These are phyloP conservation scores for Arthroderma sp. DNA, from an alignment of 2,329 filamentous ascomycete species.

Conservation along the genomic window DNA sequence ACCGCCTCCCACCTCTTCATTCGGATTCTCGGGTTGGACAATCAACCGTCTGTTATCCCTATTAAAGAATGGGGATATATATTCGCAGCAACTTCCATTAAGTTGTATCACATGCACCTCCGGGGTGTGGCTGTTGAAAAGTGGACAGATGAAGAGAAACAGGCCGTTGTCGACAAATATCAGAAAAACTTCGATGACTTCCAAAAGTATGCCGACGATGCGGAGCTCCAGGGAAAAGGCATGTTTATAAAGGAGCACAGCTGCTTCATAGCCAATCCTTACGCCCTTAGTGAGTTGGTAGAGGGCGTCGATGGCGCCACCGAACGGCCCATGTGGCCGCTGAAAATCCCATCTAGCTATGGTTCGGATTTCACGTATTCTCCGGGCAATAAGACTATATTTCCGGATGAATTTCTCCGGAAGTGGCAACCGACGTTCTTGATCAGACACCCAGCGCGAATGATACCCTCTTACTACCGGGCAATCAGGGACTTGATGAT, in stretches of 20 bases:
- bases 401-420: slow-evolving; percentile 23
- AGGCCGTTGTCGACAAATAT: slow-evolving; percentile 12
- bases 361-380: slow-evolving; percentile 13
- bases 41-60: slow-evolving; percentile 14
- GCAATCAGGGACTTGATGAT: not conserved
- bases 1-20: slow-evolving; percentile 22
- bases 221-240: slow-evolving; percentile 14
- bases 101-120: slow-evolving; percentile 6
- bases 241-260: slow-evolving; percentile 27
- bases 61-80: slow-evolving; percentile 18
- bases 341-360: slow-evolving; percentile 8
- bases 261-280: slow-evolving; percentile 10
- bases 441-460: slow-evolving; percentile 27
- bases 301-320: not conserved
- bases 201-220: slow-evolving; percentile 12
- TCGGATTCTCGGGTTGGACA: slow-evolving; percentile 16
- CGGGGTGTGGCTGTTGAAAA: slow-evolving; percentile 10
- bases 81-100: slow-evolving; percentile 13
- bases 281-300: slow-evolving; percentile 2
- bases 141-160: slow-evolving; percentile 17
- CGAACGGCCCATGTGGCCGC: slow-evolving; percentile 5
- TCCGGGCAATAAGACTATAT: slow-evolving; percentile 20
- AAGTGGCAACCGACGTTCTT: slow-evolving; percentile 22
- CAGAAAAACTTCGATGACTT: slow-evolving; percentile 18
- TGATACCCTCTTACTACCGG: slow-evolving; percentile 26